Evolutionary conservation across 106 monocot genomes (phyloP), one percentile per base, ranked within the genome.

Genomic region (Dioscorea zingiberensis): DNA sequence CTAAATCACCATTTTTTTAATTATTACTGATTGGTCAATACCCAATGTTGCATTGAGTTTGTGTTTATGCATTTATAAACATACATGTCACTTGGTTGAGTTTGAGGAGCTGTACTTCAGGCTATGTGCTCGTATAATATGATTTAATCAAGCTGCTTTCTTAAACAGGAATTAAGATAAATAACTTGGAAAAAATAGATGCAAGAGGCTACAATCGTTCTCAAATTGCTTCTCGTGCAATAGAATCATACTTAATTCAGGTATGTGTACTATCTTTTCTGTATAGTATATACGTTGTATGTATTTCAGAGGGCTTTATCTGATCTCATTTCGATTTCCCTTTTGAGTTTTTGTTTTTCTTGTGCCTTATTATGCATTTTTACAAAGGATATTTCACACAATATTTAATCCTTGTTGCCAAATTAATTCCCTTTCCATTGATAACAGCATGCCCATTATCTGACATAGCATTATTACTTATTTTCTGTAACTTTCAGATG

Each of bases 191-290:
- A 62, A 56, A 71, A 61, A 76, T 98, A 59, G 89, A 98, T 80
- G 79, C 70, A 64, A 55, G 60, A 67, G 92, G 98, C 46, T 86
- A 78, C 45, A 80, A 70, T 60, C 85, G 93, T 12, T 79, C 86
- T 64, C 71, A 62, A 32, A 92, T 98, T 84, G 92, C 98, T 59
- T 84, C 84, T 51, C 81, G 69, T 63, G 72, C 86, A 48, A 87
- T 93, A 64, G 98, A 98, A 62, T 70, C 98, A 59, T 98, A 98
- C 62, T 80, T 98, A 66, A 98, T 98, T 71, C 98, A 98, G 98
- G 98, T 91, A 76, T 49, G 38, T 38, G 6, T 38, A 38, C 0
- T 0, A 38, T 38, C 38, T 38, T 38, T 2, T 38, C 38, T 38
- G 10, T 2, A 0, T 38, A 2, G 4, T 6, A 6, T 38, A 6